Percentiles rank a stretch among this genome's conserved stretches.
These are phyloP conservation scores for Areca catechu DNA, from an alignment of 176 grass and related monocot species.

Conservation along the genomic window DNA sequence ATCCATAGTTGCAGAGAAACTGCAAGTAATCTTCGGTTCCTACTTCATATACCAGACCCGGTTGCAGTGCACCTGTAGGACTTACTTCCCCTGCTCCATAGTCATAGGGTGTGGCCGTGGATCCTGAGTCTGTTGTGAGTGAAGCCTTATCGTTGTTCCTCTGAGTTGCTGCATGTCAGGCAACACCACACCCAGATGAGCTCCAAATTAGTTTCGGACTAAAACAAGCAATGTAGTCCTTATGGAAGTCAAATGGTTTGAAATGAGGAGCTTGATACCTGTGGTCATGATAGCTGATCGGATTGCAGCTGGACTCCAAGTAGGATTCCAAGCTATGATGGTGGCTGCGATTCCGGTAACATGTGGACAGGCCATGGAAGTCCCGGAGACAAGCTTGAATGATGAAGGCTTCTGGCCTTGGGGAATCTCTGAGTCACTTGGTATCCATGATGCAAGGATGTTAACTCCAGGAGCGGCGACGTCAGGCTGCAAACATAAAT, in stretches of 20 bases:
- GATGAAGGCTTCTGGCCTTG: slow-evolving; percentile 49
- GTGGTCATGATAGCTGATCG: slow-evolving; percentile 81
- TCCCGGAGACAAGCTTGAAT: slow-evolving; percentile 82
- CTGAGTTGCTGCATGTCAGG: slow-evolving; percentile 36
- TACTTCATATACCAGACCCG: slow-evolving; percentile 66
- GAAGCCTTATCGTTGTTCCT: slow-evolving; percentile 39
- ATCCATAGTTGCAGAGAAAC: slow-evolving; percentile 91
- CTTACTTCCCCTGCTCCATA: slow-evolving; percentile 64
- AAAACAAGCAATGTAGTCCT: no score
- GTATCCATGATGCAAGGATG: slow-evolving; percentile 88
- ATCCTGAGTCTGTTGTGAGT: slow-evolving; percentile 36
- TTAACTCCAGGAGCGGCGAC: slow-evolving; percentile 72
- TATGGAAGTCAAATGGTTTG: not conserved
- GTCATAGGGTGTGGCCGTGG: slow-evolving; percentile 53
- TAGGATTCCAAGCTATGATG: slow-evolving; percentile 66
- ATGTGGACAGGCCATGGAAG: slow-evolving; percentile 92
- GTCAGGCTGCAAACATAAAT: slow-evolving; percentile 42
- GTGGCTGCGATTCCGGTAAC: slow-evolving; percentile 56
- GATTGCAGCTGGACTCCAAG: slow-evolving; percentile 73
- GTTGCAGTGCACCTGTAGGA: slow-evolving; percentile 48
- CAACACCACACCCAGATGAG: not conserved
- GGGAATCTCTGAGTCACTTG: slow-evolving; percentile 23
- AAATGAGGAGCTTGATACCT: slow-evolving; percentile 14
- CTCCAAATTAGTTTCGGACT: not conserved
- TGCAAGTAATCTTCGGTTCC: slow-evolving; percentile 41